These are phyloP conservation scores for Leccinellum albellum DNA, from an alignment of 768 basidiomycete genomes.

Conservation along the genomic window DNA sequence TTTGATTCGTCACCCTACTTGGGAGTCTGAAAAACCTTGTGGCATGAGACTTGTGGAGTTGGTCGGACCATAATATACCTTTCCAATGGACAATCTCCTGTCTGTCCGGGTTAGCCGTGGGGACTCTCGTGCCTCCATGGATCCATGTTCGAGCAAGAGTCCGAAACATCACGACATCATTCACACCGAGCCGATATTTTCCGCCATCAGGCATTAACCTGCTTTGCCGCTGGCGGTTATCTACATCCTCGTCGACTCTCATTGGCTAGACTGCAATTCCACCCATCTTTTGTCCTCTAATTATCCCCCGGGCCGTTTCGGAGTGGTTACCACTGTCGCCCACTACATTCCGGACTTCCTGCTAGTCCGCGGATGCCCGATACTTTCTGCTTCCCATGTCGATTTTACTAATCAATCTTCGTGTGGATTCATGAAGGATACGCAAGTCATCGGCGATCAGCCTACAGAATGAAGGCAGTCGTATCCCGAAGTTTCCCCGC, in stretches of 20 bases:
- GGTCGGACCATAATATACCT: neutral
- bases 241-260: neutral
- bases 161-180: neutral
- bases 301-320: neutral
- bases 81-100: neutral
- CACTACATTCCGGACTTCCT: neutral
- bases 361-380: neutral
- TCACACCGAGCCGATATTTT: neutral
- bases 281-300: neutral
- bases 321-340: neutral
- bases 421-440: neutral
- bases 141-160: neutral
- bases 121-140: neutral
- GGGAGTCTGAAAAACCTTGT: neutral
- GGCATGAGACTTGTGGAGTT: neutral
- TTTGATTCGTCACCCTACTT: neutral
- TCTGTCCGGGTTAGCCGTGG: neutral
- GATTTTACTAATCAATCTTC: neutral
- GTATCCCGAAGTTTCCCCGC: neutral
- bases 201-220: neutral
- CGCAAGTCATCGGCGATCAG: neutral
- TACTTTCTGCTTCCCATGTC: neutral
- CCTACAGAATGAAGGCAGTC: neutral
- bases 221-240: neutral
- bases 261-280: neutral